Evolutionary conservation across 2,329 filamentous ascomycete species (phyloP).

Genomic region (Botrytis hyacinthi): DNA sequence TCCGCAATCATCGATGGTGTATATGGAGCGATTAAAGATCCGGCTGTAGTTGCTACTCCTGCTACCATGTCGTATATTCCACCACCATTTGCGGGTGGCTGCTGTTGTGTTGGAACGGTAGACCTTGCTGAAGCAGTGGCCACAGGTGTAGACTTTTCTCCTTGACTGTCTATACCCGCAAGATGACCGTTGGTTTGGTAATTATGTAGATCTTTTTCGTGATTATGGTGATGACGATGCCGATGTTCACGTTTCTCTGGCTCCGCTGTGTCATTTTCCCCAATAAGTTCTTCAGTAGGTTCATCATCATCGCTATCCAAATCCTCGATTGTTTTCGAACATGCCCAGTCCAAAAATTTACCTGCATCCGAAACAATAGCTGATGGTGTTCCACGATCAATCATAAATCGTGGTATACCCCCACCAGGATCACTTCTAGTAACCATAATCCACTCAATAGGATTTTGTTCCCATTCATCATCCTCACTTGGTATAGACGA

Average conservation of each 20-base stretch:
- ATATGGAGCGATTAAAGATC: slow-evolving; percentile 46
- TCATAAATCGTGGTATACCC: slow-evolving; percentile 69
- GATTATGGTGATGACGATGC: slow-evolving; percentile 25
- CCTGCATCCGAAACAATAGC: slow-evolving; percentile 63
- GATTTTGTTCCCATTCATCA: slow-evolving; percentile 55
- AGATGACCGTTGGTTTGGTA: slow-evolving; percentile 36
- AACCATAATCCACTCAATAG: slow-evolving; percentile 74
- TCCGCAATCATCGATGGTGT: slow-evolving; percentile 31
- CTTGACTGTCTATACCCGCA: slow-evolving; percentile 30
- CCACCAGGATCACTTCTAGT: slow-evolving; percentile 71
- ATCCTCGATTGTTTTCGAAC: slow-evolving; percentile 41
- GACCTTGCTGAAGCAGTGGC: neutral
- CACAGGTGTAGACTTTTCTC: neutral
- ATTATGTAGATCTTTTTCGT: slow-evolving; percentile 38
- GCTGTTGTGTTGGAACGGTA: slow-evolving; percentile 6
- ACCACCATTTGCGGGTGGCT: slow-evolving; percentile 34
- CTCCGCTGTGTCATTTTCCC: slow-evolving; percentile 25
- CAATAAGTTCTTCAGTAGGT: slow-evolving; percentile 23
- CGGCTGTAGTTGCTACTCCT: slow-evolving; percentile 51
- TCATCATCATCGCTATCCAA: slow-evolving; percentile 32
- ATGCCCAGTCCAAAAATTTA: slow-evolving; percentile 70
- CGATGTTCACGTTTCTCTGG: slow-evolving; percentile 29
- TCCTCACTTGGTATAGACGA: slow-evolving; percentile 38
- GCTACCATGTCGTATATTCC: slow-evolving; percentile 57
- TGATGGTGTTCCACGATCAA: slow-evolving; percentile 65